phyloP scores from a whole-genome alignment of 345 rosid species.

The Bruguiera parviflora region DNA sequence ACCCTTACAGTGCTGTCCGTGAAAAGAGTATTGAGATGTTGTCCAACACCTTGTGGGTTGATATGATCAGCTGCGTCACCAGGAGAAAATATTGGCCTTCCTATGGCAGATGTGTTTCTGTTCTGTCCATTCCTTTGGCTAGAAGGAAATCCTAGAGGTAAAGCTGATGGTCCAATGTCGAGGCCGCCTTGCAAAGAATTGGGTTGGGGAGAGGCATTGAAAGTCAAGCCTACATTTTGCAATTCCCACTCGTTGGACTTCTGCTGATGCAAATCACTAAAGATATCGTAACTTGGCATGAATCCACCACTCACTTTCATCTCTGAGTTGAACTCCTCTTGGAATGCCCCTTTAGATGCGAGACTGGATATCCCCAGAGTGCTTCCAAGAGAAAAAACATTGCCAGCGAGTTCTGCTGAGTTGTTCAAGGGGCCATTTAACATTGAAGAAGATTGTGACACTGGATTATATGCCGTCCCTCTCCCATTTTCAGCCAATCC shows the following conservation, averaged over 20 bases:
- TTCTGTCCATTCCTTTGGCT: slow-evolving; percentile 48
- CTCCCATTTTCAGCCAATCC: slow-evolving; percentile 49
- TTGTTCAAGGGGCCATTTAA: slow-evolving; percentile 49
- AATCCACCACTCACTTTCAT: slow-evolving; percentile 49
- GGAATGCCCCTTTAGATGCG: slow-evolving; percentile 45
- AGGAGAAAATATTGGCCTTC: slow-evolving; percentile 33
- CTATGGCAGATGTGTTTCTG: slow-evolving; percentile 27
- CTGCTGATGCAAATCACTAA: slow-evolving; percentile 58
- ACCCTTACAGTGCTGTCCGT: slow-evolving; percentile 50
- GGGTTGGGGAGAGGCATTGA: slow-evolving; percentile 47
- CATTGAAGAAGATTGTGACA: slow-evolving; percentile 45
- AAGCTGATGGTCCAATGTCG: slow-evolving; percentile 35
- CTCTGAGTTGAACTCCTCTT: slow-evolving; percentile 52
- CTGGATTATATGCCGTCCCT: slow-evolving; percentile 42
- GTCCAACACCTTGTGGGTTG: slow-evolving; percentile 34
- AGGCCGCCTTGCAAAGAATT: slow-evolving; percentile 39
- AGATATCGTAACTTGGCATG: slow-evolving; percentile 51
- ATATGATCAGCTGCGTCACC: slow-evolving; percentile 30
- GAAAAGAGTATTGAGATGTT: slow-evolving; percentile 27
- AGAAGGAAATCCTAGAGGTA: slow-evolving; percentile 50
- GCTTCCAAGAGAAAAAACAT: slow-evolving; percentile 57
- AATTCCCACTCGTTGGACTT: slow-evolving; percentile 67
- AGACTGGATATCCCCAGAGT: slow-evolving; percentile 48
- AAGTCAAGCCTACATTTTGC: slow-evolving; percentile 51
- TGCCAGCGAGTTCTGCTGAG: slow-evolving; percentile 41